A percentile compares a stretch with the other conserved stretches of the same genome.
These are phyloP conservation scores for Phlebiopsis flavidoalba DNA, from an alignment of 768 basidiomycete species.

Conservation along the genomic window DNA sequence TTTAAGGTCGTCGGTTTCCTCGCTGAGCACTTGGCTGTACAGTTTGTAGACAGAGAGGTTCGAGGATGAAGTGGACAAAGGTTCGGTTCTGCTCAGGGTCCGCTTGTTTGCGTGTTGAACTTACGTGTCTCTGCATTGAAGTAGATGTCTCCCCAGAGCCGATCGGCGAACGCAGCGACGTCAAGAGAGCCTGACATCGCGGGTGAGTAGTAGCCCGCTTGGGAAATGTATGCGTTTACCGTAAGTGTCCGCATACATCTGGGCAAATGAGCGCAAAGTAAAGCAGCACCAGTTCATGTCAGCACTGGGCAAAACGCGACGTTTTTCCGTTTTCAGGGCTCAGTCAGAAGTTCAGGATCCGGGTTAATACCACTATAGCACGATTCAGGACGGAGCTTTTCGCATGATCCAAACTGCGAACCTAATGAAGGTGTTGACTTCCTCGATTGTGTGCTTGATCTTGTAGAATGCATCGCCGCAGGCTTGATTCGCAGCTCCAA, in stretches of 20 bases:
- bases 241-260: slow-evolving; percentile 93
- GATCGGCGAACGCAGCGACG: slow-evolving; percentile 77
- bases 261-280: slow-evolving; percentile 88
- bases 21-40: slow-evolving; percentile 91
- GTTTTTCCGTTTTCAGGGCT: slow-evolving; percentile 94
- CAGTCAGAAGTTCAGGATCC: slow-evolving; percentile 77
- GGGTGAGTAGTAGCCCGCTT: neutral
- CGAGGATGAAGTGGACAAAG: slow-evolving; percentile 94
- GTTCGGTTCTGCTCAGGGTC: slow-evolving; percentile 78
- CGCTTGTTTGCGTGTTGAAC: slow-evolving; percentile 79
- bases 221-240: slow-evolving; percentile 38
- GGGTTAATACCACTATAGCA: slow-evolving; percentile 69
- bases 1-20: slow-evolving; percentile 88
- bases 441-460: slow-evolving; percentile 98
- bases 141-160: slow-evolving; percentile 98
- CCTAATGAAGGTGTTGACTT: slow-evolving; percentile 96
- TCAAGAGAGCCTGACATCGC: slow-evolving; percentile 60
- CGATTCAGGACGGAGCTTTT: neutral
- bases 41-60: slow-evolving; percentile 97
- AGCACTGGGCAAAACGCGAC: slow-evolving; percentile 95
- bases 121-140: slow-evolving; percentile 81
- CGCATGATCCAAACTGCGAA: slow-evolving; percentile 25
- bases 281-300: slow-evolving; percentile 99
- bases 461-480: slow-evolving; percentile 96
- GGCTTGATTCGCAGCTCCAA: slow-evolving; percentile 95